Evolutionary conservation across 2,329 filamentous ascomycete genomes (phyloP), one percentile per base, ranked within the genome.

Genomic region (Pseudogymnoascus sp.): DNA sequence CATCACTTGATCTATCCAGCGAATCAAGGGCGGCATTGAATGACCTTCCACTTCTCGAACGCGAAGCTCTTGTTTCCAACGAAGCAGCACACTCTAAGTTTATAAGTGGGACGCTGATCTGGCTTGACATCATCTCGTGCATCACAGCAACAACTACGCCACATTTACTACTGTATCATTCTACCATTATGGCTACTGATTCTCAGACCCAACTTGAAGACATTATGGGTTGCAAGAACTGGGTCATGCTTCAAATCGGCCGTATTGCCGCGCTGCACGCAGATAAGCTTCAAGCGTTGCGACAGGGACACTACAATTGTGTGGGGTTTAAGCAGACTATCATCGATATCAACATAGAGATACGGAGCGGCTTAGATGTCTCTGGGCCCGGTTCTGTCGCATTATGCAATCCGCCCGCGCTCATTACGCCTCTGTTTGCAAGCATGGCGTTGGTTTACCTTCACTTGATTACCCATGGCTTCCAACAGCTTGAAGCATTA

Each of bases 171-270:
- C 61, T 63, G 6, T 80, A 79, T 67, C 79, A 80, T 66, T 67
- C 69, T 47, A 64, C 68, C 37, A 69, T 79, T 25, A 75, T 82
- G 21, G 31, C 66, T 37, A 0, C 72, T 71, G 1, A 71, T 80
- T 40, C 74, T 75, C 60, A 75, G 7, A 67, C 63, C 4, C 67
- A 67, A 37, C 65, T 86, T 62, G 78, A 81, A 59, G 77, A 80
- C 33, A 79, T 83, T 59, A 72, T 82, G 42, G 84, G 84, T 1
- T 77, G 83, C 64, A 75, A 82, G 50, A 86, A 85, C 70, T 84
- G 82, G 81, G 78, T 79, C 0, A 67, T 87, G 53, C 72, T 81
- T 53, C 73, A 78, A n/a, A 77, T 88, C 47, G 80, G 79, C 11
- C 78, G 83, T 18, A 79, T 84, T 56, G 75, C 83, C 12, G 71